Evolutionary conservation across 768 basidiomycete genomes (phyloP).

Genomic region (Trichaptum fuscoviolaceum): DNA sequence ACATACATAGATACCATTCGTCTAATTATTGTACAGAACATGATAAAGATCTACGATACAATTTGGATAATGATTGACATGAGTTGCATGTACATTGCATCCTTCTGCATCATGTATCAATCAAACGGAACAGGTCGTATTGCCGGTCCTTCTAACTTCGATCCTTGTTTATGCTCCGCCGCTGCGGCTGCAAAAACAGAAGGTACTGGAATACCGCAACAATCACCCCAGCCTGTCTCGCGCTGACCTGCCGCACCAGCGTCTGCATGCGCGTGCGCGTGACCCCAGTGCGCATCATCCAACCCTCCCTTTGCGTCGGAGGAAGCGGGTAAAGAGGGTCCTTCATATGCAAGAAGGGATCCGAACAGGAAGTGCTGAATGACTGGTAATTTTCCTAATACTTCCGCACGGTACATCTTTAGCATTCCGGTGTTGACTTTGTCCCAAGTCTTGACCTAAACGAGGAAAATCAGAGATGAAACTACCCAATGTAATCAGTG

Average conservation of each 20-base stretch:
- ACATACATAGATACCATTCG: neutral
- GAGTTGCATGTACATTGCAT: neutral
- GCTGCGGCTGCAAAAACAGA: constrained; percentile 73
- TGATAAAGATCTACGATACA: too few species aligned
- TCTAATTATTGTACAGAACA: neutral
- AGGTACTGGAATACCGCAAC: constrained; percentile 87
- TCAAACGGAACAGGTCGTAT: constrained; percentile 82
- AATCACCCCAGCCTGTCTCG: constrained; percentile 77
- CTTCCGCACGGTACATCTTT: constrained; percentile 97
- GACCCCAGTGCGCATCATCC: constrained; percentile 43
- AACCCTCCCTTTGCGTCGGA: constrained; percentile 14
- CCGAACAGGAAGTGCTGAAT: constrained; percentile 97
- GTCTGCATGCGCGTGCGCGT: constrained; percentile 36
- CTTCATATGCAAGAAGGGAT: constrained; percentile 65
- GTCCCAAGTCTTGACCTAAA: constrained; percentile 83
- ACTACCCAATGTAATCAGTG: neutral
- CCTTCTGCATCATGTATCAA: constrained; percentile 24
- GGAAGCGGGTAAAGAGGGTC: constrained; percentile 39
- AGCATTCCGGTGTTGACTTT: constrained; percentile 96
- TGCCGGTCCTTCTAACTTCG: constrained; percentile 48
- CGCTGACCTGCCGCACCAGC: constrained; percentile 38
- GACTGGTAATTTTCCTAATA: constrained; percentile 91
- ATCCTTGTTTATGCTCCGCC: constrained; percentile 37
- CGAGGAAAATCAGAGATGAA: neutral
- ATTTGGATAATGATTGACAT: neutral